phyloP scores from a whole-genome alignment of 2,329 filamentous ascomycete genomes.

The Sporothrix globosa region DNA sequence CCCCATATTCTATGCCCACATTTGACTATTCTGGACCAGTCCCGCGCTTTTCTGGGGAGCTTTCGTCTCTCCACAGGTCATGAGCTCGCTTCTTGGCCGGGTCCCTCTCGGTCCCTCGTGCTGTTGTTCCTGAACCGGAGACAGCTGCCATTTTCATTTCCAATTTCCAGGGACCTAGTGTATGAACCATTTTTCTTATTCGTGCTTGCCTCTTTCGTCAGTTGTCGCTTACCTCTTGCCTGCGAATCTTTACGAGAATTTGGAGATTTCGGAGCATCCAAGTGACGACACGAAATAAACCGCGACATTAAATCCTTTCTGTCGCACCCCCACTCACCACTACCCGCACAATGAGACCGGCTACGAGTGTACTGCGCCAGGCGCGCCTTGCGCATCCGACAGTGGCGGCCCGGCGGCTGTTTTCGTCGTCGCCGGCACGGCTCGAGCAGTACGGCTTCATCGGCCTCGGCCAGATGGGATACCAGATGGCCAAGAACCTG shows the following conservation, averaged over 20 bases:
- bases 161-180: conserved; percentile 15
- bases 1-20: conserved; percentile 6
- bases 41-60: neutral
- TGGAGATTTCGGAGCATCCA: conserved; percentile 23
- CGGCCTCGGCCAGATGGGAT: conserved; percentile 65
- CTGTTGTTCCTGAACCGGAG: neutral
- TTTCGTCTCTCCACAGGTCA: neutral
- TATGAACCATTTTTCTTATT: neutral
- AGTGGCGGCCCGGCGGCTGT: conserved; percentile 38
- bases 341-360: conserved; percentile 37
- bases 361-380: conserved; percentile 38
- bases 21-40: neutral
- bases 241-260: no score
- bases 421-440: conserved; percentile 53
- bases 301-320: neutral
- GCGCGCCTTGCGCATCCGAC: conserved; percentile 43
- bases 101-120: neutral
- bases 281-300: neutral
- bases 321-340: neutral
- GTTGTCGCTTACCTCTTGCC: no score
- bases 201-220: neutral
- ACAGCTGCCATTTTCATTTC: neutral
- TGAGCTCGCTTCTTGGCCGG: neutral
- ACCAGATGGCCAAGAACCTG: conserved; percentile 66
- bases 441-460: conserved; percentile 62